Evolutionary conservation across 805 yeast genomes (phyloP).

Genomic region (Pichia ethanolica): DNA sequence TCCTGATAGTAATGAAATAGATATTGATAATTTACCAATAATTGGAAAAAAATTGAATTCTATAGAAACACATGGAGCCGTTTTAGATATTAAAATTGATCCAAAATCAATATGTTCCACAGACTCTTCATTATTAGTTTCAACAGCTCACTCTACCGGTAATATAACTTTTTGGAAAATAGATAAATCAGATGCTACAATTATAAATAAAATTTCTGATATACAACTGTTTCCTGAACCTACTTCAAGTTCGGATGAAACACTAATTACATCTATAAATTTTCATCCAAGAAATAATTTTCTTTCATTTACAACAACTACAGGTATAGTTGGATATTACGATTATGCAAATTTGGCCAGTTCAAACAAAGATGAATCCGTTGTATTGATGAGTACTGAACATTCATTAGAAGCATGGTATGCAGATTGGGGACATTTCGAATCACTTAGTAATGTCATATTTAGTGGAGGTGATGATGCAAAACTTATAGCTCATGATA

Average conservation of each 20-base stretch:
- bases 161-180: conserved; percentile 57
- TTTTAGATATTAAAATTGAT: conserved; percentile 67
- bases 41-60: conserved; percentile 10
- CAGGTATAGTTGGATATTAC: conserved; percentile 45
- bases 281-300: conserved; percentile 39
- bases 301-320: conserved; percentile 56
- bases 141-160: conserved; percentile 80
- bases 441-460: conserved; percentile 47
- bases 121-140: conserved; percentile 36
- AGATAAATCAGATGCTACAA: conserved; percentile 13
- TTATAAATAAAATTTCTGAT: conserved; percentile 23
- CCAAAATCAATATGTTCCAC: conserved; percentile 28
- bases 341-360: conserved; percentile 8
- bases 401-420: conserved; percentile 90
- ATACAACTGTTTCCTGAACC: conserved; percentile 39
- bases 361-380: conserved; percentile 7
- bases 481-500: conserved; percentile 65
- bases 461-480: conserved; percentile 93
- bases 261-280: conserved; percentile 57
- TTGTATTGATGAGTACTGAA: conserved; percentile 23
- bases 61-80: conserved; percentile 46
- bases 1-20: conserved; percentile 8
- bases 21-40: not conserved
- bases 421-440: conserved; percentile 56
- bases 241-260: conserved; percentile 18